A percentile compares a stretch with the other conserved stretches of the same genome.
These are phyloP conservation scores for Neofusicoccum parvum DNA, from an alignment of 2,329 filamentous ascomycete genomes.

Conservation along the genomic window DNA sequence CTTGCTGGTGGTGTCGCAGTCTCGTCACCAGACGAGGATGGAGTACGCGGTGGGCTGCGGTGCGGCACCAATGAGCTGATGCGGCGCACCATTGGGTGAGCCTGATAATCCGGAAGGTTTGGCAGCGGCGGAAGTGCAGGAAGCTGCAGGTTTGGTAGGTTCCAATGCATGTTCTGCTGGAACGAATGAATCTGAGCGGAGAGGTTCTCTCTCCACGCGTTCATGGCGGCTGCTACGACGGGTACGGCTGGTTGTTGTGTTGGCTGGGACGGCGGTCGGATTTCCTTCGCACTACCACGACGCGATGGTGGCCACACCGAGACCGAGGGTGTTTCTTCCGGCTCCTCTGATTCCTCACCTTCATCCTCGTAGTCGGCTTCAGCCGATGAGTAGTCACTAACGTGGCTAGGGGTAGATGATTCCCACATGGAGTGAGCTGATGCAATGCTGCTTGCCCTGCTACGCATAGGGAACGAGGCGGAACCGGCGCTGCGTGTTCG, in stretches of 20 bases:
- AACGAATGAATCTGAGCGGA: constrained; percentile 74
- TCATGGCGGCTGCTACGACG: constrained; percentile 55
- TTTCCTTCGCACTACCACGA: constrained; percentile 6
- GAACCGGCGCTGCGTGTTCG: constrained; percentile 65
- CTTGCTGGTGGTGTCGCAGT: constrained; percentile 40
- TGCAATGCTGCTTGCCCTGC: constrained; percentile 66
- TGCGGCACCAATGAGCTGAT: constrained; percentile 75
- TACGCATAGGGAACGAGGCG: constrained; percentile 55
- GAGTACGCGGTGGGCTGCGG: constrained; percentile 51
- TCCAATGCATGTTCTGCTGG: constrained; percentile 69
- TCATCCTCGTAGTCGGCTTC: constrained; percentile 21
- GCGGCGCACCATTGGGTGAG: constrained; percentile 67
- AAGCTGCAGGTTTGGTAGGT: constrained; percentile 61
- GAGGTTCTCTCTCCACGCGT: constrained; percentile 63
- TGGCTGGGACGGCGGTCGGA: neutral
- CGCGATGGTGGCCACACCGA: constrained; percentile 16
- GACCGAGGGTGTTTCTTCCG: neutral
- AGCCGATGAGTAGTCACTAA: constrained; percentile 8
- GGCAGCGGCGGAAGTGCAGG: constrained; percentile 46
- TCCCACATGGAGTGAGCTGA: constrained; percentile 71
- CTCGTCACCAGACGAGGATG: constrained; percentile 14
- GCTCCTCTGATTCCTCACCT: constrained; percentile 17
- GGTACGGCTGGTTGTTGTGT: neutral
- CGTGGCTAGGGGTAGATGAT: constrained; percentile 32
- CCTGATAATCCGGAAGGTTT: constrained; percentile 71